A percentile compares a stretch with the other conserved stretches of the same genome.
Conservation (phyloP, 208 protist species). For the Acanthamoeba lenticulata region DNA sequence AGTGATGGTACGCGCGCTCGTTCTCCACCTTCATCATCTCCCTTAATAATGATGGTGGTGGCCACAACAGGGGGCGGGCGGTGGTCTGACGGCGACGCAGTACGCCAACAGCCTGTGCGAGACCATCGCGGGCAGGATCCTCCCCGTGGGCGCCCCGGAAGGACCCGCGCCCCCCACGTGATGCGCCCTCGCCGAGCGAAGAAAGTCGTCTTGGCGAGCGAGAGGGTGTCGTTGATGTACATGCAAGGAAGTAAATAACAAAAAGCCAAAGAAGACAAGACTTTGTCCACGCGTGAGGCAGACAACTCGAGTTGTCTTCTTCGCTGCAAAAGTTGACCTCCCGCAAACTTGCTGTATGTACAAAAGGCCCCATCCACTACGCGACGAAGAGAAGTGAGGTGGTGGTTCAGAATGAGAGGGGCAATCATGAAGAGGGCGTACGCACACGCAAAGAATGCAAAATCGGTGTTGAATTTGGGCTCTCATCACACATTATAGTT, state of each 20-base stretch:
- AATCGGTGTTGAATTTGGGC: background rate
- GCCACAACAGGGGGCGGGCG: background rate
- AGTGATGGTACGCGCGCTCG: background rate
- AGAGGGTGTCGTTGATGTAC: background rate
- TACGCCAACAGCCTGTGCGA: conserved; percentile 33
- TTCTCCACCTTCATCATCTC: background rate
- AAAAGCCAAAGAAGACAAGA: background rate
- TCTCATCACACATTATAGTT: background rate
- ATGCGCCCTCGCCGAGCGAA: background rate
- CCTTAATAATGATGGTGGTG: background rate
- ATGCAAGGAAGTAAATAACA: background rate
- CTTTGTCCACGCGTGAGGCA: too few relatives aligned
- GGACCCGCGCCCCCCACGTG: background rate
- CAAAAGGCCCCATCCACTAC: too few relatives aligned
- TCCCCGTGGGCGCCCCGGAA: background rate
- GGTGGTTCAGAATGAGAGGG: background rate
- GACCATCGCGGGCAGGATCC: background rate
- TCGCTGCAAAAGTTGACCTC: background rate
- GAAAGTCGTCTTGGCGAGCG: background rate
- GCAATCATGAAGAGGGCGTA: background rate
- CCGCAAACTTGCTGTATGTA: background rate
- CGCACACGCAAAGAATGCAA: background rate
- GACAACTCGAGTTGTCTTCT: too few relatives aligned
- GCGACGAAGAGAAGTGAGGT: too few relatives aligned
- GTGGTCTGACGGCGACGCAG: background rate